Evolutionary conservation across 1,139 yeast genomes (phyloP), one percentile per base, ranked within the genome.

Genomic region (Debaryomyces psychrophilus): DNA sequence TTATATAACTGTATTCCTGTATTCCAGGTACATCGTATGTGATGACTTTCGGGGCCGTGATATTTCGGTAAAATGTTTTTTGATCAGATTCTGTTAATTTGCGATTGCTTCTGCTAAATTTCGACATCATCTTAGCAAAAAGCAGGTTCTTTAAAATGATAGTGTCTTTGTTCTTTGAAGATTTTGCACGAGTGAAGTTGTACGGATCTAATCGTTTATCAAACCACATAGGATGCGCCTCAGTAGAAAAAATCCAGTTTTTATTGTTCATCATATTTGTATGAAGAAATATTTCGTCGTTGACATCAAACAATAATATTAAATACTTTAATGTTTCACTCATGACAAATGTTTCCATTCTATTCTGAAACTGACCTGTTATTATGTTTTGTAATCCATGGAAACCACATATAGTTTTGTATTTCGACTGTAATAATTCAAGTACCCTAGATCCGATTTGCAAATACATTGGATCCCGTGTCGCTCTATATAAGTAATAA

Each of bases 291-390:
- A 82, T 59, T 23, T 76, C 78, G 59, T 90, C 82, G 5, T 73
- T 73, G 9, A 77, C 83, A 59, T 90, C 95, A 67, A 90, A 90
- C 41, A 90, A 66, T 27, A 90, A 65, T 57, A 85, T 90, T n/a
- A 90, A 68, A 59, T 92, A 92, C 64, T 90, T 90, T 45, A 87
- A 71, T 0, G 96, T 87, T 60, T 90, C 98, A 45, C 95, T 84
- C 52, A 92, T 63, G 8, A 89, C 95, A 72, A 92, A 92, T 6
- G 95, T 82, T 60, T 92, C 98, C 96, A 90, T 90, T 44, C 96
- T 70, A 62, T 90, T 84, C 54, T 89, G 92, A 46, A 66, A 65
- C 47, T 71, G 64, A 0, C 90, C 90, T 0, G 81, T 78, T 29
- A 84, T 64, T 1, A 90, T 74, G 59, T 90, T 85, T 53, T 83